Conservation (phyloP, 2,329 filamentous ascomycete species). For the Colletotrichum cereale region DNA sequence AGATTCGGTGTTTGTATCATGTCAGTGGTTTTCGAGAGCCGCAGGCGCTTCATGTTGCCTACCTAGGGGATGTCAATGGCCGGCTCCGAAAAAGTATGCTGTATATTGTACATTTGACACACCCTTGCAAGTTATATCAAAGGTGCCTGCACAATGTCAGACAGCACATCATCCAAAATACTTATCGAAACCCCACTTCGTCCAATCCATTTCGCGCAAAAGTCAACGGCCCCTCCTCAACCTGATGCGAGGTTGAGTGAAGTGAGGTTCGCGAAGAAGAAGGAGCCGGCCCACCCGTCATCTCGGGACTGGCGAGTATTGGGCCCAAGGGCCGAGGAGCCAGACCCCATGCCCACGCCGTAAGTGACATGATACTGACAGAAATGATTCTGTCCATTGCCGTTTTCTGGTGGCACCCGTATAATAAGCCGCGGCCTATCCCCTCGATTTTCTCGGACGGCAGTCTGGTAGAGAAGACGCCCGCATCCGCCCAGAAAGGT, state of each 20-base stretch:
- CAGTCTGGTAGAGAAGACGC: background rate
- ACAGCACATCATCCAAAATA: background rate
- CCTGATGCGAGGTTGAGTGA: slow-evolving; percentile 28
- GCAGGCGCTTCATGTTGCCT: background rate
- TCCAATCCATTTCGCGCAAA: slow-evolving; percentile 21
- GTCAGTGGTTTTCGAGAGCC: background rate
- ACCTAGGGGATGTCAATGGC: background rate
- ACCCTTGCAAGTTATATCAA: background rate
- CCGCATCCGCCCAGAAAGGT: background rate
- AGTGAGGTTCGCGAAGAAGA: slow-evolving; percentile 11
- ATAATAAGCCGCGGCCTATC: background rate
- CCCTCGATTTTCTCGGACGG: background rate
- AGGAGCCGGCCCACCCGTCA: slow-evolving; percentile 18
- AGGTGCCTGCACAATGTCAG: background rate
- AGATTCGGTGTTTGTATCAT: slow-evolving; percentile 7
- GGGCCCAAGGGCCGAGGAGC: slow-evolving; percentile 29
- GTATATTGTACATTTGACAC: background rate
- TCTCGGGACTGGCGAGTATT: slow-evolving; percentile 19
- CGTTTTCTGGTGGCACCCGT: background rate
- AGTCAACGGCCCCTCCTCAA: slow-evolving; percentile 20
- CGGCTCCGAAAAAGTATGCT: background rate
- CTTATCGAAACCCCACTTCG: slow-evolving; percentile 6
- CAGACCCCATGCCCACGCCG: slow-evolving; percentile 10
- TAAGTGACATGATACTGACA: slow-evolving; percentile 16
- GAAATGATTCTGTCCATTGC: slow-evolving; percentile 22